These are phyloP conservation scores for Diaporthe vaccinii DNA, from an alignment of 2,329 filamentous ascomycete species.

Conservation along the genomic window DNA sequence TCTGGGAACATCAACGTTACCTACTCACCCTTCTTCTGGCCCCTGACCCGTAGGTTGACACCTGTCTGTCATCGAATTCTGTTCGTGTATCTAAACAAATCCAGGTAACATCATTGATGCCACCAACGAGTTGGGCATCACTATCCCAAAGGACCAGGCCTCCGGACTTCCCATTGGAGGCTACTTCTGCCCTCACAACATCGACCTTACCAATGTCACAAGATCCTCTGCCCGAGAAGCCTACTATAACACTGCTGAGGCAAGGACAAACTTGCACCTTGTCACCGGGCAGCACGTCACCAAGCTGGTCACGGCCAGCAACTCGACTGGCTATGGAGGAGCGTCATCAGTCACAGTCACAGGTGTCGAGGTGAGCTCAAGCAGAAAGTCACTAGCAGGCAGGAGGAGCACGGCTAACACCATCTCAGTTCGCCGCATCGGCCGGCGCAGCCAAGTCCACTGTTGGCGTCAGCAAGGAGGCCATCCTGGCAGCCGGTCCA, in stretches of 20 bases:
- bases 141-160: conserved; percentile 40
- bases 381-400: rapidly evolving
- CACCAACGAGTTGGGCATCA: conserved; percentile 43
- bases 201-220: conserved; percentile 45
- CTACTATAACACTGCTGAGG: conserved; percentile 45
- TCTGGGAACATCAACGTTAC: conserved; percentile 48
- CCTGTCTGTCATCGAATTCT: not conserved
- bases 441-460: conserved; percentile 26
- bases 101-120: conserved; percentile 43
- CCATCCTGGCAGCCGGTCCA: conserved; percentile 57
- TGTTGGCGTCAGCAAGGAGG: conserved; percentile 50
- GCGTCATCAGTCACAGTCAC: conserved; percentile 37
- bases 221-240: conserved; percentile 48
- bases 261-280: conserved; percentile 47
- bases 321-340: conserved; percentile 12
- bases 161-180: conserved; percentile 42
- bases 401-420: not conserved
- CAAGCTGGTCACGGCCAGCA: conserved; percentile 42
- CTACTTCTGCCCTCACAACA: conserved; percentile 45
- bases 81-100: not conserved
- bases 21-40: conserved; percentile 51
- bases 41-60: conserved; percentile 43
- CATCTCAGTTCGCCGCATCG: conserved; percentile 26
- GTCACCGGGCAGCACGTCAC: conserved; percentile 48
- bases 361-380: conserved; percentile 40